Conservation (phyloP, 2,329 filamentous ascomycete species). For the Chalaropsis thielavioides region DNA sequence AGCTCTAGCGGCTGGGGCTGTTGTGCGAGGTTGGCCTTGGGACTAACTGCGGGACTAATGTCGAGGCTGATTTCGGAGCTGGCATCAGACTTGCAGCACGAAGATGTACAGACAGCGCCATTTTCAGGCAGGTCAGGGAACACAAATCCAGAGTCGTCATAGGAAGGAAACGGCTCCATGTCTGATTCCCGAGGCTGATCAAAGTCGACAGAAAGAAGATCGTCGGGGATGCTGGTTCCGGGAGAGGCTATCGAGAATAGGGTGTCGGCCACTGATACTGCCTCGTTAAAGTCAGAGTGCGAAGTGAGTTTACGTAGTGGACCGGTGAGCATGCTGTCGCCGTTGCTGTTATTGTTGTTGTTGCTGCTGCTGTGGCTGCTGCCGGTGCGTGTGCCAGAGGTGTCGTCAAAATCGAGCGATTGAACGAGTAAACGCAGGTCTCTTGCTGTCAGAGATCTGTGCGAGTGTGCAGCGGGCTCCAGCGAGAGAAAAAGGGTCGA, state of each 20-base stretch:
- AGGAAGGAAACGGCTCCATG: conserved; percentile 14
- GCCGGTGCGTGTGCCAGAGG: neutral
- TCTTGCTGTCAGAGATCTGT: neutral
- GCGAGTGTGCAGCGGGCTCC: neutral
- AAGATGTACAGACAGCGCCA: neutral
- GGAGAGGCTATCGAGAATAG: neutral
- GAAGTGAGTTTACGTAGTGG: neutral
- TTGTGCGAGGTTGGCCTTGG: neutral
- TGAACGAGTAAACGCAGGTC: neutral
- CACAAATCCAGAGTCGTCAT: conserved; percentile 14
- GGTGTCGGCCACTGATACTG: neutral
- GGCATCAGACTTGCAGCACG: neutral
- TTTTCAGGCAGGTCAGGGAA: conserved; percentile 2
- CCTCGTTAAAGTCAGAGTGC: conserved; percentile 5
- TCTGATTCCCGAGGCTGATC: neutral
- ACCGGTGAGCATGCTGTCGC: neutral
- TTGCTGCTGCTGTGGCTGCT: neutral
- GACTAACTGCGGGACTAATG: neutral
- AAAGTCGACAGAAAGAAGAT: neutral
- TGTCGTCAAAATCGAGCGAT: neutral
- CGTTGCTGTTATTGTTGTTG: too few species aligned
- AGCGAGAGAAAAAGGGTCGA: neutral
- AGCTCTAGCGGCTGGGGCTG: neutral
- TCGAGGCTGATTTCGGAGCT: neutral
- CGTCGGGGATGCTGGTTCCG: conserved; percentile 2